Percentiles rank a stretch among this genome's conserved stretches.
Conservation (phyloP, 306 rosid genomes). For the Pueraria montana region DNA sequence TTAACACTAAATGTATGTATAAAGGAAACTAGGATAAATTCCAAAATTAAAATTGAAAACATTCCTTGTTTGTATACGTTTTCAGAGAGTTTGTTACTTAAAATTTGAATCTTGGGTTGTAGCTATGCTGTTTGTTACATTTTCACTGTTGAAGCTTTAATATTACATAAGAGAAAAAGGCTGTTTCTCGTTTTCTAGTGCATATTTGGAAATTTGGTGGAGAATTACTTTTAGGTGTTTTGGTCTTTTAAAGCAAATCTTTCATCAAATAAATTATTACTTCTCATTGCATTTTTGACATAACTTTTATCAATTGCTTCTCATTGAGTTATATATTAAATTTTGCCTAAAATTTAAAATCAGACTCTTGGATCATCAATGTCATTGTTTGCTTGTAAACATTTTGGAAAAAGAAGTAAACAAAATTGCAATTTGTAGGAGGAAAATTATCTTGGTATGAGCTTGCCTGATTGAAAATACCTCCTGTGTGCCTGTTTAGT, state of each 20-base stretch:
- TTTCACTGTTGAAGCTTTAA: not conserved
- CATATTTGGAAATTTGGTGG: not conserved
- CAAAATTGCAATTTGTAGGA: not conserved
- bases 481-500: not conserved
- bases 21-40: not conserved
- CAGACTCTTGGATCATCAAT: constrained; percentile 19
- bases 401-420: constrained; percentile 6
- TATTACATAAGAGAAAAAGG: not conserved
- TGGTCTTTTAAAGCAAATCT: not conserved
- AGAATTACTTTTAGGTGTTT: not conserved
- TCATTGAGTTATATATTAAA: not conserved
- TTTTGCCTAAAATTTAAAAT: not conserved
- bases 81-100: not conserved
- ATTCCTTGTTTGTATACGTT: not conserved
- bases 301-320: not conserved
- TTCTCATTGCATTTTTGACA: not conserved
- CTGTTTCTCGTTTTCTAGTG: not conserved
- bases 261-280: not conserved
- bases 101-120: constrained; percentile 22
- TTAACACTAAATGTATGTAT: not conserved
- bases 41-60: not conserved
- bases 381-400: not conserved
- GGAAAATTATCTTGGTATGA: constrained; percentile 4
- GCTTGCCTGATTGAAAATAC: constrained; percentile 3
- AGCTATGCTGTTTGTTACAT: constrained; percentile 5